Conservation (phyloP, 108 stramenopile species). For the Chaetoceros muelleri region DNA sequence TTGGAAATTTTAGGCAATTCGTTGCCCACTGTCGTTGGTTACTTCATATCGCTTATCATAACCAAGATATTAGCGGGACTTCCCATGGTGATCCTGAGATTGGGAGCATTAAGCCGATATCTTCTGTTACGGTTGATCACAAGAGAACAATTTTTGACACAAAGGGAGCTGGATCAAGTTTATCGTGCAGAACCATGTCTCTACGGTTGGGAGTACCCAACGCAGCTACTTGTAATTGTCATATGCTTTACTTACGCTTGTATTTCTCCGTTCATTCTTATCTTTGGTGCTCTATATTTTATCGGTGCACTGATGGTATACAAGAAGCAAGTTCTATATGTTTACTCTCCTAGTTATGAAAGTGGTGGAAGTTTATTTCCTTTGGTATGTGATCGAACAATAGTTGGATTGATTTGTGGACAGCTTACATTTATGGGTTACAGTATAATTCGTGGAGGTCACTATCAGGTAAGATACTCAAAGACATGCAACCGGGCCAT, state of each 20-base stretch:
- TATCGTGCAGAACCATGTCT: slow-evolving; percentile 16
- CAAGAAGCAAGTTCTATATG: slow-evolving; percentile 82
- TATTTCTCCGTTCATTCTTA: slow-evolving; percentile 77
- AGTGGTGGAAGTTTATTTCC: slow-evolving; percentile 62
- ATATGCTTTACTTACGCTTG: slow-evolving; percentile 71
- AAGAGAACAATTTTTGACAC: slow-evolving; percentile 51
- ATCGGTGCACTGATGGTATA: slow-evolving; percentile 67
- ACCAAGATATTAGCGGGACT: slow-evolving; percentile 83
- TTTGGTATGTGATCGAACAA: slow-evolving; percentile 52
- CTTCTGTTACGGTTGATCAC: slow-evolving; percentile 43
- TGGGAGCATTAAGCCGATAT: slow-evolving; percentile 54
- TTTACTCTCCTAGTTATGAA: slow-evolving; percentile 48
- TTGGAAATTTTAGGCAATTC: slow-evolving; percentile 60
- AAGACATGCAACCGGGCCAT: too few relatives aligned
- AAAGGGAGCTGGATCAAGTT: slow-evolving; percentile 59
- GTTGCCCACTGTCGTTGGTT: slow-evolving; percentile 74
- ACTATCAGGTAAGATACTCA: slow-evolving; percentile 35
- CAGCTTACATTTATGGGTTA: slow-evolving; percentile 81
- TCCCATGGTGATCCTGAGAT: slow-evolving; percentile 62
- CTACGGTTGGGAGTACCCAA: slow-evolving; percentile 84
- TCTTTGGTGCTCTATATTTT: slow-evolving; percentile 72
- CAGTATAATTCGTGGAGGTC: slow-evolving; percentile 48
- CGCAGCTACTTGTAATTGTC: slow-evolving; percentile 71
- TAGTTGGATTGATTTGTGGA: slow-evolving; percentile 70
- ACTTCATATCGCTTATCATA: slow-evolving; percentile 75